Evolutionary conservation across 1,284 basidiomycete species (phyloP).

Genomic region (Ustanciosporium gigantosporum): DNA sequence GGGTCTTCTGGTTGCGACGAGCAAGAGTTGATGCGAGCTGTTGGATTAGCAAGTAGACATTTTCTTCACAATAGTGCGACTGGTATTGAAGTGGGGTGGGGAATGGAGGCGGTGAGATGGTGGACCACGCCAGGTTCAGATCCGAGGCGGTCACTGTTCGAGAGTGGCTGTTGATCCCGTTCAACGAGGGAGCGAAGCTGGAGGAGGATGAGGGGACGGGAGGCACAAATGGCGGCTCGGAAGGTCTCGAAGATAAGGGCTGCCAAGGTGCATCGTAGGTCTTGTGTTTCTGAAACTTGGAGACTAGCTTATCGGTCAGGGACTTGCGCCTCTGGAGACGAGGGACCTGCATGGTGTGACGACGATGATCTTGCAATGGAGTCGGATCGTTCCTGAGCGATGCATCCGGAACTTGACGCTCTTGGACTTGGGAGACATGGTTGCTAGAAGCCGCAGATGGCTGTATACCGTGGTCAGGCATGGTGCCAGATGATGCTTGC

Average conservation of each 20-base stretch:
- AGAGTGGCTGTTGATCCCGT: neutral
- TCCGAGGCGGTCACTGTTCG: constrained; percentile 1
- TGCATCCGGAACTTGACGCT: no score
- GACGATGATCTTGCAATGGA: no score
- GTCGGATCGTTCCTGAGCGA: no score
- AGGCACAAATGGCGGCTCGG: neutral
- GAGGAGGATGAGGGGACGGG: neutral
- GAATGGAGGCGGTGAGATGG: constrained; percentile 11
- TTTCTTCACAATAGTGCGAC: constrained; percentile 50
- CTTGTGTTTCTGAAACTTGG: neutral
- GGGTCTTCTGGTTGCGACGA: constrained; percentile 1
- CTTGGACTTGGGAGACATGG: no score
- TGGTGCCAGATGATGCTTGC: no score
- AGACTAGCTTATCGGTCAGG: neutral
- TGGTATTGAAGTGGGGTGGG: constrained; percentile 8
- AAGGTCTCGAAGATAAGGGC: neutral
- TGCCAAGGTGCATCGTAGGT: neutral
- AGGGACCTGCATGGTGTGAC: no score
- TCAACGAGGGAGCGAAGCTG: neutral
- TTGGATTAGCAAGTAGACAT: constrained; percentile 29
- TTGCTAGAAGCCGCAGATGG: no score
- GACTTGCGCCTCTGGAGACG: neutral
- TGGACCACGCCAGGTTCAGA: constrained; percentile 2
- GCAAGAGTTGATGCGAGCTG: constrained; percentile 3
- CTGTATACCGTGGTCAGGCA: no score